These are phyloP conservation scores for Chlamydomonas schloesseri DNA, from an alignment of 139 green algal genomes.

Conservation along the genomic window DNA sequence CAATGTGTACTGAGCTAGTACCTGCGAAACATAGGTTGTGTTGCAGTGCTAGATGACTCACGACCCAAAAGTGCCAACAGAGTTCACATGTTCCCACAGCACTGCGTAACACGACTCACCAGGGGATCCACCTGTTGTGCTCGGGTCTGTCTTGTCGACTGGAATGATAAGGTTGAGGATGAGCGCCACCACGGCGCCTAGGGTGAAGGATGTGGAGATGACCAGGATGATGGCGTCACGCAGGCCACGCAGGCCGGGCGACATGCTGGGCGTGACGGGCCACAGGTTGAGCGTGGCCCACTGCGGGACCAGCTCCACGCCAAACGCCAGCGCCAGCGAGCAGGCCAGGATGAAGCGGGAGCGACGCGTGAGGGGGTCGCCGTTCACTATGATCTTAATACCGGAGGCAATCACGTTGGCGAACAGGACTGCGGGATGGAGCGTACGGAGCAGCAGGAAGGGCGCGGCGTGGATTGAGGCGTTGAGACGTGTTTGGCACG, in stretches of 20 bases:
- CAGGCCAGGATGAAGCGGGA: conserved; percentile 72
- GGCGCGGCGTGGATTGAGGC: too few species aligned
- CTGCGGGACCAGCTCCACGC: conserved; percentile 57
- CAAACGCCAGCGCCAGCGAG: conserved; percentile 63
- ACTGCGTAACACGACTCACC: too few species aligned
- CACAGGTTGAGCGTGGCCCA: conserved; percentile 66
- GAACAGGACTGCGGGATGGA: conserved; percentile 62
- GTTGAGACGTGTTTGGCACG: too few species aligned
- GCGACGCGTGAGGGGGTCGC: conserved; percentile 59
- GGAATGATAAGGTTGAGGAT: conserved; percentile 61
- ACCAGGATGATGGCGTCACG: conserved; percentile 47
- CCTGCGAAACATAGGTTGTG: too few species aligned
- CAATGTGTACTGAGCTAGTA: too few species aligned
- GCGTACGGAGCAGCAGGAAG: too few species aligned
- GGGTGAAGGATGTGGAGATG: conserved; percentile 51
- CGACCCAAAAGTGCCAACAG: too few species aligned
- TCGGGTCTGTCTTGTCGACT: neutral
- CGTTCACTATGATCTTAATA: conserved; percentile 67
- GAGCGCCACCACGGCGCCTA: conserved; percentile 54
- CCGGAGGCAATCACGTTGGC: conserved; percentile 70
- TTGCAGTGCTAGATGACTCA: too few species aligned
- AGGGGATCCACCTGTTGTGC: too few species aligned
- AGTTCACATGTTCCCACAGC: too few species aligned
- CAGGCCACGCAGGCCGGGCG: conserved; percentile 40
- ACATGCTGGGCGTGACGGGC: conserved; percentile 39